Percentiles rank a stretch among this genome's conserved stretches.
phyloP scores from a whole-genome alignment of 768 basidiomycete genomes.

The Pilatotrama ljubarskyi region DNA sequence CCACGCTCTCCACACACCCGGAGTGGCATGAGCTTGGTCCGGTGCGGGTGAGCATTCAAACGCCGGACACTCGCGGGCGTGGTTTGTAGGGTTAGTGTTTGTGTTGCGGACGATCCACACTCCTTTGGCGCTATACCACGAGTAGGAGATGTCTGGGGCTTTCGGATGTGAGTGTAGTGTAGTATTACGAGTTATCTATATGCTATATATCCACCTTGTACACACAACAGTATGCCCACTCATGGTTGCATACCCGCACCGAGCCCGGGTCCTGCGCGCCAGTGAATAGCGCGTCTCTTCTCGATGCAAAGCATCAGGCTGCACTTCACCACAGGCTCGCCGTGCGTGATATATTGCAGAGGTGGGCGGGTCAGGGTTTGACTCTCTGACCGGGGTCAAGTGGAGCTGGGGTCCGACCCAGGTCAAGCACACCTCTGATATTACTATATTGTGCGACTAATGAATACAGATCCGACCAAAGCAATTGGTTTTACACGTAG shows the following conservation, averaged over 20 bases:
- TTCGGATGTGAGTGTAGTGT: not conserved
- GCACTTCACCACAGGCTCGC: not conserved
- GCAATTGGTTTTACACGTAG: not conserved
- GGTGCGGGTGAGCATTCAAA: constrained; percentile 6
- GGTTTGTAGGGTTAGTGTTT: not conserved
- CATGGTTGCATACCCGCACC: no score
- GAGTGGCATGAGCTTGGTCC: constrained; percentile 18
- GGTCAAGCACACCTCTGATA: no score
- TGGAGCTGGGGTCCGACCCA: no score
- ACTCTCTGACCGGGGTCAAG: no score
- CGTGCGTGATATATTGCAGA: not conserved
- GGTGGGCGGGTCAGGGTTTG: no score
- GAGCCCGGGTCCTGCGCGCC: no score
- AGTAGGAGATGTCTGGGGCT: not conserved
- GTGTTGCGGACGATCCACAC: not conserved
- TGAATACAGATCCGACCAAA: not conserved
- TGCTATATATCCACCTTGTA: constrained; percentile 3
- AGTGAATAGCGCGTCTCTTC: no score
- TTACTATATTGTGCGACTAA: not conserved
- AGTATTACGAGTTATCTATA: constrained; percentile 9
- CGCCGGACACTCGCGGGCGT: not conserved
- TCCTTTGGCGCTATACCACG: not conserved
- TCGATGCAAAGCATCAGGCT: no score
- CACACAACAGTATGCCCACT: not conserved
- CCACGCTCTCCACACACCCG: not conserved